phyloP scores from a whole-genome alignment of 805 yeast genomes.

The Yarrowia sp. region DNA sequence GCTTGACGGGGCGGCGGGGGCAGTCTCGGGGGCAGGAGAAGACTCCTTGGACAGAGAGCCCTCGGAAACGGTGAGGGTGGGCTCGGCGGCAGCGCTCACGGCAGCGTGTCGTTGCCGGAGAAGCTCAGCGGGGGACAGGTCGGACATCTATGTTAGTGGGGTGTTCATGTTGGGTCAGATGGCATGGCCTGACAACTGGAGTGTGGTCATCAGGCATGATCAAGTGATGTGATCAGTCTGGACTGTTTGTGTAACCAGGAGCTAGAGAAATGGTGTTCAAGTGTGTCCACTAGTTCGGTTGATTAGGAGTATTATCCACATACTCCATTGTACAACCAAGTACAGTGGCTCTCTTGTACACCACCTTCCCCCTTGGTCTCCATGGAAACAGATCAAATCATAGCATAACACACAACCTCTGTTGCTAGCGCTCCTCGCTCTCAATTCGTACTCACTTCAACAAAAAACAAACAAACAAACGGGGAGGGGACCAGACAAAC shows the following conservation, averaged over 20 bases:
- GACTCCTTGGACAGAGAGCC: conserved; percentile 25
- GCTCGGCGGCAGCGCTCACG: conserved; percentile 15
- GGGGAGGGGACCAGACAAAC: conserved; percentile 20
- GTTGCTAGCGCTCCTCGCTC: neutral
- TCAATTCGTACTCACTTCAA: conserved; percentile 12
- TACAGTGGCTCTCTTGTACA: too few relatives aligned
- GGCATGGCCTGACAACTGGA: too few relatives aligned
- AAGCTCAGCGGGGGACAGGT: conserved; percentile 27
- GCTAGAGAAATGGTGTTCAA: too few relatives aligned
- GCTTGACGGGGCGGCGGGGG: conserved; percentile 9
- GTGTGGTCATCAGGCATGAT: too few relatives aligned
- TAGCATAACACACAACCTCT: neutral
- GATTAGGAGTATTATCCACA: too few relatives aligned
- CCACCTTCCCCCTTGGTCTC: neutral
- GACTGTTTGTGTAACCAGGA: too few relatives aligned
- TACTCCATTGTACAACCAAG: too few relatives aligned
- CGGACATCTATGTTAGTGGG: conserved; percentile 21
- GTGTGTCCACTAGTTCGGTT: too few relatives aligned
- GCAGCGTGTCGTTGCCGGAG: conserved; percentile 26
- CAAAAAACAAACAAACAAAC: conserved; percentile 23
- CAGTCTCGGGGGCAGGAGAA: conserved; percentile 12
- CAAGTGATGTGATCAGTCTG: too few relatives aligned
- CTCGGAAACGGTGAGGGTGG: conserved; percentile 16
- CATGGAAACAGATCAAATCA: neutral
- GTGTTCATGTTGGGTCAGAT: neutral